Conservation (phyloP, 257 asterid species). For the Gentiana macrophylla region DNA sequence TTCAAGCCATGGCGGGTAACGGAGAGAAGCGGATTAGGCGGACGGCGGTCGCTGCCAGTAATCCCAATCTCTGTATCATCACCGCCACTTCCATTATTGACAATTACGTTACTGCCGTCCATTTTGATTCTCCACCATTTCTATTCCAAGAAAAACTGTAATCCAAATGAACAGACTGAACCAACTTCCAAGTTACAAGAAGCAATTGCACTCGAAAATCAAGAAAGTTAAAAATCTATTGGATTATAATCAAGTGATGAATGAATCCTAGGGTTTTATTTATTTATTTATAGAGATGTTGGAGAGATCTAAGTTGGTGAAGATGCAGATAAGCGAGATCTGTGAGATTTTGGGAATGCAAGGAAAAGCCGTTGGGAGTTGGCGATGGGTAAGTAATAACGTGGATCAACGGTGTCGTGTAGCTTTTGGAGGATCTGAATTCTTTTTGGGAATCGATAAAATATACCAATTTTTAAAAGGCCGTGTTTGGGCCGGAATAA, state of each 20-base stretch:
- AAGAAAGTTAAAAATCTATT: background rate
- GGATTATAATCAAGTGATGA: background rate
- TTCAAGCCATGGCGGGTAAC: slow-evolving; percentile 33
- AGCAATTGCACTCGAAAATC: background rate
- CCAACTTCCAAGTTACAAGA: background rate
- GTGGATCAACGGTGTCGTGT: slow-evolving; percentile 9
- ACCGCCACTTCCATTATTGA: slow-evolving; percentile 25
- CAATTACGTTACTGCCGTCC: slow-evolving; percentile 63
- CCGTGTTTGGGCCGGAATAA: background rate
- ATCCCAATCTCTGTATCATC: slow-evolving; percentile 25
- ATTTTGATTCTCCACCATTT: slow-evolving; percentile 60
- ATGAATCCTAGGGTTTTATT: slow-evolving; percentile 9
- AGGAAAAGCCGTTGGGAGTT: slow-evolving; percentile 7
- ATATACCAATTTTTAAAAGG: no score
- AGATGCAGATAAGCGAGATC: background rate
- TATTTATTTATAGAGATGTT: background rate
- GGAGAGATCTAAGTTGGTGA: background rate
- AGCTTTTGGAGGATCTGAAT: background rate
- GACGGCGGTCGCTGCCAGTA: slow-evolving; percentile 51
- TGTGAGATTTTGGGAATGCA: background rate
- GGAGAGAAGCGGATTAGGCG: slow-evolving; percentile 51
- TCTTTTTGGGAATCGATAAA: background rate
- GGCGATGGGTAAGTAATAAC: no score
- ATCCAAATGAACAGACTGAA: background rate
- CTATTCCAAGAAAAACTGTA: slow-evolving; percentile 6